Conservation (phyloP, 2,329 filamentous ascomycete species). For the Monilinia polystroma region DNA sequence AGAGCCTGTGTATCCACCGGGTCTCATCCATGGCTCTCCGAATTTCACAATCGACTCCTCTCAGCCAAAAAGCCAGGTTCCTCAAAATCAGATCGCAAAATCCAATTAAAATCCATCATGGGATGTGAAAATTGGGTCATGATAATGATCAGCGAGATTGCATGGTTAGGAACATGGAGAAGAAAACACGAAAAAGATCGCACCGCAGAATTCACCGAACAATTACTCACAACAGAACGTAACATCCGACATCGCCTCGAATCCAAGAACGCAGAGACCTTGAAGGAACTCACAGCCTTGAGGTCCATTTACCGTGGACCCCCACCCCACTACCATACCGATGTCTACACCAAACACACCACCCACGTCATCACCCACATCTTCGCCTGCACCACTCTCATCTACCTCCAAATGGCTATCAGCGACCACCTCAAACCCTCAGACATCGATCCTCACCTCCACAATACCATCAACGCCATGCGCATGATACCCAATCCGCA, state of each 20-base stretch:
- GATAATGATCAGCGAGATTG: conserved; percentile 51
- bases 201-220: conserved; percentile 28
- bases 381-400: conserved; percentile 27
- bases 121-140: conserved; percentile 58
- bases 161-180: conserved; percentile 56
- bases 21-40: conserved; percentile 45
- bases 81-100: conserved; percentile 24
- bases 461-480: conserved; percentile 25
- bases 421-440: background rate
- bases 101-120: conserved; percentile 51
- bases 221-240: background rate
- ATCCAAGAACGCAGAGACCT: conserved; percentile 6
- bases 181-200: conserved; percentile 47
- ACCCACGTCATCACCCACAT: conserved; percentile 26
- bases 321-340: conserved; percentile 6
- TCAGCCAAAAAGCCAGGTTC: background rate
- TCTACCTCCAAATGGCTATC: conserved; percentile 28
- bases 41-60: conserved; percentile 21
- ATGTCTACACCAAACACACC: conserved; percentile 21
- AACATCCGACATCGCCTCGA: conserved; percentile 9
- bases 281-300: conserved; percentile 7
- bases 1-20: conserved; percentile 47
- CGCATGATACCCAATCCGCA: conserved; percentile 24
- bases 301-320: background rate
- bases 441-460: conserved; percentile 18